Evolutionary conservation across 2,329 filamentous ascomycete genomes (phyloP), one percentile per base, ranked within the genome.

Genomic region (Leptoxyphium fumago): DNA sequence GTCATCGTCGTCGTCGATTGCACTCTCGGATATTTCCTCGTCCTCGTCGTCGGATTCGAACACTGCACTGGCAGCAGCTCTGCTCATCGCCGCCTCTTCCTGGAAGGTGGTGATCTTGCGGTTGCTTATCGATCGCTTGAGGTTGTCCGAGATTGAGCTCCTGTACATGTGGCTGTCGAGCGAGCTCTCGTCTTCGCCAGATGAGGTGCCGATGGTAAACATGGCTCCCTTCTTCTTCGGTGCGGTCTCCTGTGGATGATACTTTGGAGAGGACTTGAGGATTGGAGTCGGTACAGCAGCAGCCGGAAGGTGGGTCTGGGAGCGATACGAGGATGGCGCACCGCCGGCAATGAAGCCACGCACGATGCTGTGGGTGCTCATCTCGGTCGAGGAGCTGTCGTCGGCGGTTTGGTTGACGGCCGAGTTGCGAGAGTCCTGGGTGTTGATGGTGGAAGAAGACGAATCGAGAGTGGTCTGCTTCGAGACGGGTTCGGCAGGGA

Each of bases 61-160:
- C 29, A 74, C 75, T 26, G 72, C 73, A 45, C 77, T 71, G 49
- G 77, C 74, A 7, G 77, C 80, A 18, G 53, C 53, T 7, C 54
- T 50, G 42, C 49, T 41, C 46, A 77, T 74, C 13, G 78, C 80
- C 36, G 75, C 73, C 40, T 89, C 74, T 50, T 87, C 77, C 54
- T 84, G 81, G 64, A 78, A 82, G 62, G 94, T 91, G 0, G 86
- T 87, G 1, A 85, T 76, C 46, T 81, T 77, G 71, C 94, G 94
- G 68, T 82, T 85, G 52, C 54, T 57, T n/a, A 43, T 45, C 40
- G 47, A 52, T 52, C 68, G 68, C 48, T 66, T 68, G 7, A 79
- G 56, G 43, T 68, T 70, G 39, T 77, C 68, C 2, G 71, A 67
- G 2, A 78, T 60, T 2, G 71, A 72, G 59, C 74, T 78, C 42